These are phyloP conservation scores for Pythium oligandrum DNA, from an alignment of 352 stramenopile species.

Conservation along the genomic window DNA sequence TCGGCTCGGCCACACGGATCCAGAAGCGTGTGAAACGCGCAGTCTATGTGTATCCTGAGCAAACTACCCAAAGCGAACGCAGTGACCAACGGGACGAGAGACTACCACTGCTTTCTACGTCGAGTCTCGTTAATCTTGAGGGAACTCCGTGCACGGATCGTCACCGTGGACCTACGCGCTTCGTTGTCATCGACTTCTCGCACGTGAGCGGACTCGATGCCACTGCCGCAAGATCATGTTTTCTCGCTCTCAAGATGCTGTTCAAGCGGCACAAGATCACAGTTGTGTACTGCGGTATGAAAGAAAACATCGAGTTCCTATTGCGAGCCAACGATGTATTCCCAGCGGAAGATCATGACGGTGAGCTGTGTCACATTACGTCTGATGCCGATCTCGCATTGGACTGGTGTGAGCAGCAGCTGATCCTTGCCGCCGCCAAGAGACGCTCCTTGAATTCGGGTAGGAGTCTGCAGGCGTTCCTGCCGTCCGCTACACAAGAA, in stretches of 20 bases:
- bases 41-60: slow-evolving; percentile 34
- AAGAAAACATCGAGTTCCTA: slow-evolving; percentile 44
- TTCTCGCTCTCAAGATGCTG: slow-evolving; percentile 59
- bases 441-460: slow-evolving; percentile 34
- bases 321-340: slow-evolving; percentile 57
- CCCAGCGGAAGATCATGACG: slow-evolving; percentile 7
- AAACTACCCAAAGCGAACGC: background rate
- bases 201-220: slow-evolving; percentile 76
- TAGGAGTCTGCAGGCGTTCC: slow-evolving; percentile 11
- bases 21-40: slow-evolving; percentile 61
- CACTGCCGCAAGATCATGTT: slow-evolving; percentile 66
- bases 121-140: slow-evolving; percentile 39
- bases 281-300: slow-evolving; percentile 67
- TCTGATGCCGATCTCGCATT: slow-evolving; percentile 47
- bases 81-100: slow-evolving; percentile 10
- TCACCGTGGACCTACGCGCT: slow-evolving; percentile 35
- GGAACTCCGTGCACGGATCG: slow-evolving; percentile 27
- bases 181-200: slow-evolving; percentile 76
- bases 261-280: slow-evolving; percentile 43
- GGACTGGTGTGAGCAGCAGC: slow-evolving; percentile 62
- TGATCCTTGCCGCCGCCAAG: slow-evolving; percentile 39
- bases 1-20: slow-evolving; percentile 66
- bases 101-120: slow-evolving; percentile 21
- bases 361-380: slow-evolving; percentile 29
- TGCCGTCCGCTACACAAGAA: slow-evolving; percentile 21